Evolutionary conservation across 2,329 filamentous ascomycete genomes (phyloP).

Genomic region (Coleophoma cylindrospora): DNA sequence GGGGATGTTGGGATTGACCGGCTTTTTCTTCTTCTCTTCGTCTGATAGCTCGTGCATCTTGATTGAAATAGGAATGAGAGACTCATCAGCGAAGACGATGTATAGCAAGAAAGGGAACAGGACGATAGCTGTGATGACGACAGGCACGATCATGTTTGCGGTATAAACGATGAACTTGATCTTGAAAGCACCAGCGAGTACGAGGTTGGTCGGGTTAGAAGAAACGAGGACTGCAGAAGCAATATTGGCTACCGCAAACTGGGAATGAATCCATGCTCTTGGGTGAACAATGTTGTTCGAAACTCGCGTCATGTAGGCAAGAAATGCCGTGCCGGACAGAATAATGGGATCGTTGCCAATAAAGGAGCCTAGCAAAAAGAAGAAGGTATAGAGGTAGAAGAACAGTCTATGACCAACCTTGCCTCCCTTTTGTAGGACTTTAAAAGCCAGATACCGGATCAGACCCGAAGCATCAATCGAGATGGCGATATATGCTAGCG

Average conservation of each 20-base stretch:
- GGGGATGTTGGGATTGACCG: constrained; percentile 70
- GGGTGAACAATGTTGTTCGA: constrained; percentile 69
- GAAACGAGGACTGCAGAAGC: constrained; percentile 72
- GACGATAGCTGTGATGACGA: constrained; percentile 60
- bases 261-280: constrained; percentile 67
- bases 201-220: constrained; percentile 73
- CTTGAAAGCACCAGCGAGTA: constrained; percentile 66
- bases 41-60: constrained; percentile 63
- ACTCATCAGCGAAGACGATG: constrained; percentile 59
- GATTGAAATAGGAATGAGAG: constrained; percentile 60
- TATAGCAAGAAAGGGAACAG: constrained; percentile 68
- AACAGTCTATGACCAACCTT: constrained; percentile 63
- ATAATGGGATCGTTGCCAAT: constrained; percentile 76
- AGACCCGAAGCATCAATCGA: constrained; percentile 72
- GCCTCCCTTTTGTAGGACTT: constrained; percentile 62
- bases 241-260: constrained; percentile 70
- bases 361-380: constrained; percentile 61
- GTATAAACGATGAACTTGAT: constrained; percentile 72
- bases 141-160: constrained; percentile 72
- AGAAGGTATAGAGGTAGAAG: constrained; percentile 70
- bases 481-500: constrained; percentile 70
- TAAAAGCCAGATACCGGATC: constrained; percentile 66
- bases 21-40: constrained; percentile 46
- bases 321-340: constrained; percentile 67
- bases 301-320: constrained; percentile 73